These are phyloP conservation scores for Trichocomaceae sp. DNA, from an alignment of 2,329 filamentous ascomycete genomes.

Conservation along the genomic window DNA sequence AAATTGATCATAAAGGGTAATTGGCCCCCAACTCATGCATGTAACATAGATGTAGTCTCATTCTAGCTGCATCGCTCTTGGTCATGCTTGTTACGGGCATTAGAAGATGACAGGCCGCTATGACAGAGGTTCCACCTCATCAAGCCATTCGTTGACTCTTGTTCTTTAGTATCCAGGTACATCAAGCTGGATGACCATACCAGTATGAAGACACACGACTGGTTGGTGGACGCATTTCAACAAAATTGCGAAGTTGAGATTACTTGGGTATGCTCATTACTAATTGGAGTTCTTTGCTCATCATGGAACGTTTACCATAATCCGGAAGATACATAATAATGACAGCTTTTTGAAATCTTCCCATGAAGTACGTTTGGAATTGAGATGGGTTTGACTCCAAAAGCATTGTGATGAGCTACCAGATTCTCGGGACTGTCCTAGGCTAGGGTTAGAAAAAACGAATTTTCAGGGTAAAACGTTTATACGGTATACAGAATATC, in stretches of 20 bases:
- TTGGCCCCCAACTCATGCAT: conserved; percentile 2
- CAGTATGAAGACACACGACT: background rate
- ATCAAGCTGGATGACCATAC: background rate
- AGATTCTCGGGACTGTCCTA: background rate
- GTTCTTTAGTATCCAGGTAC: background rate
- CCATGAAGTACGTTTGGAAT: background rate
- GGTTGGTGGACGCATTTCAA: background rate
- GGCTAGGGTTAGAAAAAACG: no score
- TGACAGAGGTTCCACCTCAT: background rate
- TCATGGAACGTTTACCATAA: background rate
- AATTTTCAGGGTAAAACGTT: no score
- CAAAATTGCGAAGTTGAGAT: background rate
- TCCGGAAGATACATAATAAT: background rate
- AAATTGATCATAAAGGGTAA: background rate
- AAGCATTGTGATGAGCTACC: background rate
- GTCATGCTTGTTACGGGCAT: background rate
- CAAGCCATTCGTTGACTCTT: background rate
- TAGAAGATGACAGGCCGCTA: background rate
- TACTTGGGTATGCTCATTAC: background rate
- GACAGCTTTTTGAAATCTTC: background rate
- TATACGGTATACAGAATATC: background rate
- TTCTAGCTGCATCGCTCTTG: background rate
- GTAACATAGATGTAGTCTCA: background rate
- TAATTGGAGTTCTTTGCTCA: background rate
- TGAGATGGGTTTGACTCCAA: background rate